These are phyloP conservation scores for Starmerella geochares DNA, from an alignment of 805 yeast species.

Conservation along the genomic window DNA sequence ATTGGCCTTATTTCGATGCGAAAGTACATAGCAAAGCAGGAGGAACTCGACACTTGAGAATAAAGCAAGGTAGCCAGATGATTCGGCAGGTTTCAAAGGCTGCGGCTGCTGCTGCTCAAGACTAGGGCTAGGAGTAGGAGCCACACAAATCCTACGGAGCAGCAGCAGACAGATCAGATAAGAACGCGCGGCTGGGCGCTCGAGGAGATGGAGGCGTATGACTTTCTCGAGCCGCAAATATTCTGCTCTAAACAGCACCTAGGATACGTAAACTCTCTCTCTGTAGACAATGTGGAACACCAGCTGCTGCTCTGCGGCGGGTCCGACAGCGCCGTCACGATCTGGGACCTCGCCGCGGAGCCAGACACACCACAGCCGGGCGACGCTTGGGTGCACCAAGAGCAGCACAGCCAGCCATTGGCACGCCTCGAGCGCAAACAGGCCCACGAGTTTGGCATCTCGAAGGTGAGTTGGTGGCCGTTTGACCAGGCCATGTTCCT, in stretches of 20 bases:
- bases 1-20: no score
- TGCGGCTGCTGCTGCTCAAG: no score
- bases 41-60: no score
- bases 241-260: conserved; percentile 25
- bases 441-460: conserved; percentile 63
- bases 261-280: conserved; percentile 50
- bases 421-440: conserved; percentile 15
- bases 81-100: no score
- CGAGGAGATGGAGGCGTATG: conserved; percentile 13
- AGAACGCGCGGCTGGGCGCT: neutral
- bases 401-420: conserved; percentile 14
- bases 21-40: no score
- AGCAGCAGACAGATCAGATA: neutral
- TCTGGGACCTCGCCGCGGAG: conserved; percentile 49
- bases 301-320: conserved; percentile 57
- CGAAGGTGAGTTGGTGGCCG: conserved; percentile 80
- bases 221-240: conserved; percentile 14
- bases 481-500: conserved; percentile 76
- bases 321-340: conserved; percentile 55
- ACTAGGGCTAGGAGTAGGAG: neutral
- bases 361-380: conserved; percentile 11
- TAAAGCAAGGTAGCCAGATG: no score
- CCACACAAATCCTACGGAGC: no score
- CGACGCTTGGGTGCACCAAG: conserved; percentile 20
- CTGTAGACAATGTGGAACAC: conserved; percentile 41